Base-by-base conservation (phyloP, 1,284 basidiomycete species). In the Puccinia coronata region DNA sequence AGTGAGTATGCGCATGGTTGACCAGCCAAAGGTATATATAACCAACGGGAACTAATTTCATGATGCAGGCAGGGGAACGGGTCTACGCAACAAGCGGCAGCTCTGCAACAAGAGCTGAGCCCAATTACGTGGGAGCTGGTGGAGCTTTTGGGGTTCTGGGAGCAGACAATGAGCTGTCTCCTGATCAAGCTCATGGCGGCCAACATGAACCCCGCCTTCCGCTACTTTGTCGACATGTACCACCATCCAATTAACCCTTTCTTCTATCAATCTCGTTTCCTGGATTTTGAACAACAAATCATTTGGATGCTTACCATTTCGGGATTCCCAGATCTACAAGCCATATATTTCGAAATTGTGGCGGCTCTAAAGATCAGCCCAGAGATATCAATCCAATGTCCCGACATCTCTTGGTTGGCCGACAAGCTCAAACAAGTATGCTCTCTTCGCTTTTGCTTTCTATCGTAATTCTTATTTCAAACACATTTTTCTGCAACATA, bases 221-320 rank as follows among this genome's bases (percentile, higher is more conserved):
- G 78, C 20, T 73, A 80, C 43, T 80, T 80, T 51, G 78, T 80
- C 34, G 73, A 80, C 43, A 80, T 80, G 78, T 80, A 73, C 61
- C 78, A 80, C 31, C 69, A 72, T 39, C 78, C 67, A 14, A 70
- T 73, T 31, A 47, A n/a, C n/a, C n/a, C n/a, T n/a, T n/a, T n/a
- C n/a, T n/a, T n/a, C n/a, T n/a, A n/a, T n/a, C n/a, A n/a, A n/a
- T n/a, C n/a, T n/a, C n/a, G n/a, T n/a, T n/a, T n/a, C n/a, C n/a
- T n/a, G n/a, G n/a, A n/a, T n/a, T n/a, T n/a, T n/a, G 9, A 67
- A 31, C 20, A 31, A 61, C 20, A 6, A 31, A 16, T 5, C 28
- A 61, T 31, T 61, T 25, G 16, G 8, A 34, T 34, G 59, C 18
- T 67, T 23, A 28, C n/a, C 36, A n/a, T 28, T 31, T 65, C 23